Percentiles rank a stretch among this genome's conserved stretches.
These are phyloP conservation scores for Dactylellina haptotyla DNA, from an alignment of 2,329 filamentous ascomycete genomes.

Conservation along the genomic window DNA sequence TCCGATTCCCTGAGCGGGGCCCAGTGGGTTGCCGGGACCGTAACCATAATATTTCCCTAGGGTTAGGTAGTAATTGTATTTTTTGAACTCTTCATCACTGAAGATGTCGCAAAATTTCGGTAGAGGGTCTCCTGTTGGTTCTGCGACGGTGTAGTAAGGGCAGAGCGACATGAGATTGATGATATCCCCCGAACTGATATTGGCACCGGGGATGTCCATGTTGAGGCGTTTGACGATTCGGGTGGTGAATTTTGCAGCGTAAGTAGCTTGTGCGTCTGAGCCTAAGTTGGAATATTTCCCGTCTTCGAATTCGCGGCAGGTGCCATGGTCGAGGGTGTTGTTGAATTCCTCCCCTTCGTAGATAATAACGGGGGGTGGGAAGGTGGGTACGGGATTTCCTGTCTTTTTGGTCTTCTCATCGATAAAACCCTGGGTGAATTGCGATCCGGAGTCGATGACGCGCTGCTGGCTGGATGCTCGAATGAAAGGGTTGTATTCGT, in stretches of 20 bases:
- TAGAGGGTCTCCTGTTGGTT: slow-evolving; percentile 65
- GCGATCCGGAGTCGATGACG: slow-evolving; percentile 77
- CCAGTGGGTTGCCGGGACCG: slow-evolving; percentile 78
- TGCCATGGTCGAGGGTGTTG: slow-evolving; percentile 81
- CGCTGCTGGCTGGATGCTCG: slow-evolving; percentile 76
- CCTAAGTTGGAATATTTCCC: slow-evolving; percentile 67
- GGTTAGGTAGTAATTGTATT: slow-evolving; percentile 82
- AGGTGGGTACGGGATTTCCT: slow-evolving; percentile 62
- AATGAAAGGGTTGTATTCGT: slow-evolving; percentile 72
- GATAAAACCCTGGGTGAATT: slow-evolving; percentile 81
- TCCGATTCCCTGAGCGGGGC: slow-evolving; percentile 84
- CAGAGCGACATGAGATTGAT: slow-evolving; percentile 88
- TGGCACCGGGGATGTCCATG: slow-evolving; percentile 71
- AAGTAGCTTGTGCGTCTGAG: slow-evolving; percentile 67
- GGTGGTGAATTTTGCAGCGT: slow-evolving; percentile 72
- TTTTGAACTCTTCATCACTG: slow-evolving; percentile 75
- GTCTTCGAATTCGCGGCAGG: slow-evolving; percentile 76
- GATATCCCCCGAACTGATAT: slow-evolving; percentile 71
- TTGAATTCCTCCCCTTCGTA: slow-evolving; percentile 75
- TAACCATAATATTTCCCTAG: slow-evolving; percentile 87
- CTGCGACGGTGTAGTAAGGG: slow-evolving; percentile 81
- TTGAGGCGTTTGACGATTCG: slow-evolving; percentile 77
- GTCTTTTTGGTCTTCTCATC: slow-evolving; percentile 63
- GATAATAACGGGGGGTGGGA: slow-evolving; percentile 68
- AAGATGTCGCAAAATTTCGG: slow-evolving; percentile 83